Evolutionary conservation across 768 basidiomycete species (phyloP), one percentile per base, ranked within the genome.

Genomic region (Mycena epipterygia): DNA sequence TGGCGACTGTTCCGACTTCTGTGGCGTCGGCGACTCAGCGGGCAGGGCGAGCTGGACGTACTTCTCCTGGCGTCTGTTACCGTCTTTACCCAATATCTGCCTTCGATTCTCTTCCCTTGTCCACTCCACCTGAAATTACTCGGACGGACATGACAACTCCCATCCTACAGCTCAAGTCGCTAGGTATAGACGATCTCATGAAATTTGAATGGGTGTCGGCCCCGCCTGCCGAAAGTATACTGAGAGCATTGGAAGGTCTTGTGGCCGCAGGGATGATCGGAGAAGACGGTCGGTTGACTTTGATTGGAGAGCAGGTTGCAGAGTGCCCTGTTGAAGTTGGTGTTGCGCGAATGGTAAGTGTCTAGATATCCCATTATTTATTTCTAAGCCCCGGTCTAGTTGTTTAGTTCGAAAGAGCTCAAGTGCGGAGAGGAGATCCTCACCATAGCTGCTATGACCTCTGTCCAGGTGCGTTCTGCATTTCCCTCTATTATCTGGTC

Each of bases 151-250:
- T 99, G 83, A 93, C 94, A 0, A 93, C 95, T 3, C 94, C 95
- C 6, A 93, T 99, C 58, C 84, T 99, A 21, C 97, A 98, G 78
- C 88, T 99, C 56, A 99, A 99, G 80, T 93, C 94, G 0, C 86
- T 99, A 33, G 98, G 98, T 12, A 93, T 99, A 51, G 93, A 99
- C 74, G 95, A 99, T 80, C 80, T 99, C 17, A 93, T 98, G 89
- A 94, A 94, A 77, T 97, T 99, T 77, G 96, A 99, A 77, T 99
- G 96, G 93, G 89, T 99, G 35, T 92, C 93, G 33, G 84, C 91
- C 0, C 98, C 98, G 37, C 95, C 96, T 3, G 91, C 93, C 14
- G 94, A 95, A 78, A 93, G 91, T 74, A 88, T 98, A 37, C 81
- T 96, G 49, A 86, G 96, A 42, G 96, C 96, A 21, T 80, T 99